Evolutionary conservation across 495 filamentous ascomycete species (phyloP).

Genomic region (Penicillium bialowiezense): DNA sequence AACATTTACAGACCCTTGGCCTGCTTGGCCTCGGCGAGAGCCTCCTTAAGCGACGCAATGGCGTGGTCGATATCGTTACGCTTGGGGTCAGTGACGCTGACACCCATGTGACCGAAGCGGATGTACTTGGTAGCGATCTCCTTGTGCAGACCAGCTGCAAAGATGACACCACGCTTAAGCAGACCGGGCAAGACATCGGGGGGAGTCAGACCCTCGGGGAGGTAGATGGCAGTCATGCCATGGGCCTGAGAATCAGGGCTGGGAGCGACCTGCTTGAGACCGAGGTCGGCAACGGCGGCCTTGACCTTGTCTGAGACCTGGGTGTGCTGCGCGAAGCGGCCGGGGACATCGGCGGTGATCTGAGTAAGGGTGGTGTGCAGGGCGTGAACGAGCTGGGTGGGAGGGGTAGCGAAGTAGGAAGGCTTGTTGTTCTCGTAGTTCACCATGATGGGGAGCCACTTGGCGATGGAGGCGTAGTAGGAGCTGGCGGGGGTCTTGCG

Average conservation of each 20-base stretch:
- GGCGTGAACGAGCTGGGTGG: slow-evolving; percentile 90
- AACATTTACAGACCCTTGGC: slow-evolving; percentile 42
- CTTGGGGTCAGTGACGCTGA: slow-evolving; percentile 64
- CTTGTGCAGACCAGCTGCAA: slow-evolving; percentile 94
- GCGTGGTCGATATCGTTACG: slow-evolving; percentile 77
- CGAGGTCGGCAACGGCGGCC: slow-evolving; percentile 70
- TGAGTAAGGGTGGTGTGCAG: slow-evolving; percentile 90
- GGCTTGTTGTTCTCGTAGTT: slow-evolving; percentile 97
- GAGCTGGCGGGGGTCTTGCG: slow-evolving; percentile 75
- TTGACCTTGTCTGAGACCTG: slow-evolving; percentile 79
- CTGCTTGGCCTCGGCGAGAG: slow-evolving; percentile 64
- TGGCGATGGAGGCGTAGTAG: slow-evolving; percentile 94
- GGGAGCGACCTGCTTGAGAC: slow-evolving; percentile 78
- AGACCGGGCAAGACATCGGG: slow-evolving; percentile 82
- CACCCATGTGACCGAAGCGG: slow-evolving; percentile 92
- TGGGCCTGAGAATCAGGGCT: slow-evolving; percentile 90
- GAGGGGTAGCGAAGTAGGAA: slow-evolving; percentile 95
- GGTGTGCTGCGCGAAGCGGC: slow-evolving; percentile 77
- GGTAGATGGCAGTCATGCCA: slow-evolving; percentile 95
- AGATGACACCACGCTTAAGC: slow-evolving; percentile 86
- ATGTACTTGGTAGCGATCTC: slow-evolving; percentile 70
- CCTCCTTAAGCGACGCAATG: slow-evolving; percentile 69
- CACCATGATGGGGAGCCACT: slow-evolving; percentile 98
- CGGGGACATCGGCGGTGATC: slow-evolving; percentile 68
- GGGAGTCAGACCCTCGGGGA: slow-evolving; percentile 77